Percentiles rank a stretch among this genome's conserved stretches.
These are phyloP conservation scores for Thymus mandschuricus DNA, from an alignment of 257 asterid species.

Conservation along the genomic window DNA sequence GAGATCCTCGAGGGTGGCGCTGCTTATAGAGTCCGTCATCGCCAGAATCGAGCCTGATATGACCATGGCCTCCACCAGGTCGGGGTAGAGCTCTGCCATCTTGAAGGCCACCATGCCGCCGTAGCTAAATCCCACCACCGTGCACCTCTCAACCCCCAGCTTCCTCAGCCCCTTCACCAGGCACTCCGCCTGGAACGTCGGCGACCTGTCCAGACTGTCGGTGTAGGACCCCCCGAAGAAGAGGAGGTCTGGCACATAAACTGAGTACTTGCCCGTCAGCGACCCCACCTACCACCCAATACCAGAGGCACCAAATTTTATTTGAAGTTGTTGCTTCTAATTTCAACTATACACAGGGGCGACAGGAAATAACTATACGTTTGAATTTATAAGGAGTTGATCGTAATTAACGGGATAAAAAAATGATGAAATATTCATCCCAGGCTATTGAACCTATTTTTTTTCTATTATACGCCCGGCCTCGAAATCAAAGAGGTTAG, in stretches of 20 bases:
- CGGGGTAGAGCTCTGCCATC: conserved; percentile 80
- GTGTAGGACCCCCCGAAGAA: conserved; percentile 85
- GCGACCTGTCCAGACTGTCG: conserved; percentile 68
- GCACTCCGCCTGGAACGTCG: conserved; percentile 77
- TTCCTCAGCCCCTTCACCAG: conserved; percentile 59
- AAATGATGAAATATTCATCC: too few relatives aligned
- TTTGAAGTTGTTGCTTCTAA: too few relatives aligned
- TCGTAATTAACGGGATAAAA: too few relatives aligned
- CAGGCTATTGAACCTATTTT: too few relatives aligned
- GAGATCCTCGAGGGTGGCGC: conserved; percentile 49
- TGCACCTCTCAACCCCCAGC: conserved; percentile 70
- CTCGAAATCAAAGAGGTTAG: too few relatives aligned
- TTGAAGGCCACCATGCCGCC: conserved; percentile 97
- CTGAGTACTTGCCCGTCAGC: conserved; percentile 65
- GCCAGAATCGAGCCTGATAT: conserved; percentile 78
- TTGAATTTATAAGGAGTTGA: too few relatives aligned
- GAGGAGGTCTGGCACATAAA: conserved; percentile 83
- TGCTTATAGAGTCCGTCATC: conserved; percentile 76
- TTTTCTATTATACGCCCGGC: too few relatives aligned
- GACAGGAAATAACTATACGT: too few relatives aligned
- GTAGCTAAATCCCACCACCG: conserved; percentile 85
- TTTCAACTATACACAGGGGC: too few relatives aligned
- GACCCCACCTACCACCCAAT: conserved; percentile 45
- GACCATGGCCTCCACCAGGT: conserved; percentile 64
- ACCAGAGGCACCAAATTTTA: too few relatives aligned